Percentiles rank a stretch among this genome's conserved stretches.
Conservation (phyloP, 805 yeast species). For the Barnettozyma siamensis region DNA sequence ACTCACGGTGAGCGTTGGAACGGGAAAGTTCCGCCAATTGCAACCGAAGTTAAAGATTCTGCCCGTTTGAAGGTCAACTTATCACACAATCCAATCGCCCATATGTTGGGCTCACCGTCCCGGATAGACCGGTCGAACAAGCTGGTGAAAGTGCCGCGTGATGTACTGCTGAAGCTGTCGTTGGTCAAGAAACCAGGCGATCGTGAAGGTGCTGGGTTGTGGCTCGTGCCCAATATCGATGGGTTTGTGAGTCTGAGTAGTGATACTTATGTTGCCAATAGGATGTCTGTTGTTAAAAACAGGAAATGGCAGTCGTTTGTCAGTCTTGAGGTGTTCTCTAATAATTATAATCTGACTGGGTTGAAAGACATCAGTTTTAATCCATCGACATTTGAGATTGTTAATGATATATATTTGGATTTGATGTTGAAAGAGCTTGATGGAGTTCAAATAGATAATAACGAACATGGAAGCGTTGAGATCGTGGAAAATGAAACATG, state of each 20-base stretch:
- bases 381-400: constrained; percentile 5
- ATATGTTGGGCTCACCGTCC: constrained; percentile 36
- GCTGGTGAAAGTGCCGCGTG: constrained; percentile 17
- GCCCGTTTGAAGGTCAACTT: constrained; percentile 11
- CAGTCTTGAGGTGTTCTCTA: constrained; percentile 13
- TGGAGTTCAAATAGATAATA: not conserved
- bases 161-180: constrained; percentile 7
- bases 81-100: constrained; percentile 33
- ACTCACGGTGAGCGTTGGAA: constrained; percentile 8
- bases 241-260: constrained; percentile 4
- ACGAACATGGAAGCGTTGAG: not conserved
- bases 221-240: constrained; percentile 12
- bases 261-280: constrained; percentile 14
- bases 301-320: constrained; percentile 10
- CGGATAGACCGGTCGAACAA: constrained; percentile 35
- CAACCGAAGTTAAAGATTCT: not conserved
- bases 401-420: constrained; percentile 12
- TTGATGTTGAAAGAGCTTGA: constrained; percentile 4
- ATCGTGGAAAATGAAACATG: not conserved
- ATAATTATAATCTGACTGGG: constrained; percentile 8
- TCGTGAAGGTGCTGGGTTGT: not conserved
- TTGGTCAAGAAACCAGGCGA: constrained; percentile 3
- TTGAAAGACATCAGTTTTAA: constrained; percentile 13
- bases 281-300: constrained; percentile 1
- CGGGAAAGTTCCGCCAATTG: constrained; percentile 2